Evolutionary conservation across 2,329 filamentous ascomycete species (phyloP).

Genomic region (Meredithiella fracta): DNA sequence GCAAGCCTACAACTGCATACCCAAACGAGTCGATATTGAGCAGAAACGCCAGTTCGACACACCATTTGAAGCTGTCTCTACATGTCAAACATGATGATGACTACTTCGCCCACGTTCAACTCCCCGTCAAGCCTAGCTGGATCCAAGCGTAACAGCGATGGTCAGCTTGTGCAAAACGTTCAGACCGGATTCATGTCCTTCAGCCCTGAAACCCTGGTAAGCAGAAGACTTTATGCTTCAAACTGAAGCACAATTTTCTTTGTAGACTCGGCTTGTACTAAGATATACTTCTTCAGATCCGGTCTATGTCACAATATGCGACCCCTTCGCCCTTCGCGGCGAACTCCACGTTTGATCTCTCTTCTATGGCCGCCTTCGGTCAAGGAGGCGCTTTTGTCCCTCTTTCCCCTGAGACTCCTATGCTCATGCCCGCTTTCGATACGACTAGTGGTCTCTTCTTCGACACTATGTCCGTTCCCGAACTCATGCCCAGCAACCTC

Average conservation of each 20-base stretch:
- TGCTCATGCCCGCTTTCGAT: background rate
- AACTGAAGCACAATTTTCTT: no score
- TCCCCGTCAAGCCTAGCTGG: conserved; percentile 2
- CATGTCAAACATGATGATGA: background rate
- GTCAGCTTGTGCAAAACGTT: background rate
- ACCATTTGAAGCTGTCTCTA: background rate
- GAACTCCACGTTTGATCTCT: conserved; percentile 2
- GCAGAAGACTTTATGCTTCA: no score
- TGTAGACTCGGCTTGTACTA: no score
- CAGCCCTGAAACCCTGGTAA: conserved; percentile 3
- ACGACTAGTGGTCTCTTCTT: background rate
- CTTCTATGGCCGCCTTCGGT: background rate
- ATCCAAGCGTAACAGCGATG: conserved; percentile 13
- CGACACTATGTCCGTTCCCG: background rate
- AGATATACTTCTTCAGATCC: background rate
- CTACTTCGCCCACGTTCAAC: conserved; percentile 3
- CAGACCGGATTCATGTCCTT: background rate
- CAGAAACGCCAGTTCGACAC: conserved; percentile 7
- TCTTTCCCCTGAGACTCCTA: background rate
- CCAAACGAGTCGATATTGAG: conserved; percentile 2
- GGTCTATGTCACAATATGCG: background rate
- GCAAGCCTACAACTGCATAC: background rate
- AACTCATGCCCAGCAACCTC: background rate
- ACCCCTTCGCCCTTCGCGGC: background rate
- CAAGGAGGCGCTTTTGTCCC: background rate